Evolutionary conservation across 495 filamentous ascomycete genomes (phyloP), one percentile per base, ranked within the genome.

Genomic region (Hypoxylon crocopeplum): DNA sequence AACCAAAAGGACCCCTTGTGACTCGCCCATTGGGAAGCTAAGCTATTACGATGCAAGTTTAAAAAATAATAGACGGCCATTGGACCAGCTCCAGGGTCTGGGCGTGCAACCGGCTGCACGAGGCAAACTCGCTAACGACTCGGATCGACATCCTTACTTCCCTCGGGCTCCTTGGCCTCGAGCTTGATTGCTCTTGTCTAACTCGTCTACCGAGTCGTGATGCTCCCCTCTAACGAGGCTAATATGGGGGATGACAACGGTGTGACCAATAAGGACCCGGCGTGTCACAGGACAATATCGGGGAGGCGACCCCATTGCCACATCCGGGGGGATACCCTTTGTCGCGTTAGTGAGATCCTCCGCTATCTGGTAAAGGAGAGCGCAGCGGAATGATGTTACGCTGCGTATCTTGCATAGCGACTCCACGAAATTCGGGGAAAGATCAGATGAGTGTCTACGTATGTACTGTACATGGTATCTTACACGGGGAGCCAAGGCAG

Each of bases 301-400:
- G 59, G 59, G 59, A 63, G 59, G 59, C 52, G 44, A 63, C 36
- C 47, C 16, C 21, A 12, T 51, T 58, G 48, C 55, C 55, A 42
- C 61, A 41, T 59, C 49, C 61, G 55, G 45, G 12, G n/a, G 20
- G 20, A 30, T 32, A 32, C 13, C 33, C 49, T 59, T 59, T 59
- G 61, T 59, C 21, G 7, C 37, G 30, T 16, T 30, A 33, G 37
- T 15, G 13, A 33, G 11, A 50, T 44, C 29, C 15, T 19, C 42
- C 29, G 44, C 33, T 42, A 16, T 21, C 20, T 20, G 45, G 34
- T 24, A 46, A 37, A 56, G 21, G 54, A 39, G 29, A 13, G 32
- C 24, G 36, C n/a, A 15, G 27, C 38, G 25, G 42, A 22, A 51
- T 51, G 52, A 47, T 56, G 58, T 42, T 46, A 56, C 49, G 51